Evolutionary conservation across 768 basidiomycete species (phyloP).

Genomic region (Chalciporus pseudorubinellus): DNA sequence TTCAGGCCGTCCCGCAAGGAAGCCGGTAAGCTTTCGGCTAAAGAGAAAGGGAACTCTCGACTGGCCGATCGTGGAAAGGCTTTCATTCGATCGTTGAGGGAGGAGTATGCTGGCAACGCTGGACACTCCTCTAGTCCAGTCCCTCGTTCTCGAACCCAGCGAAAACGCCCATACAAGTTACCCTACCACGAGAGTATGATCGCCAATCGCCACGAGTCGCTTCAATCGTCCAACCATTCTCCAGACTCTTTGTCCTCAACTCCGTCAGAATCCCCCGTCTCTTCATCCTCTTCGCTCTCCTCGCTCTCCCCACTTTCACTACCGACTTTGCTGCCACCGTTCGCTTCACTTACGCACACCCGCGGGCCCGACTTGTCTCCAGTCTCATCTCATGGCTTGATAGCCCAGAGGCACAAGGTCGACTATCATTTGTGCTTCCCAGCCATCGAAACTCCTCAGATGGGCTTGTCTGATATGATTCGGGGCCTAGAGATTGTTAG

Average conservation of each 20-base stretch:
- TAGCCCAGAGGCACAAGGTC: conserved; percentile 4
- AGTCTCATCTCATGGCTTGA: conserved; percentile 15
- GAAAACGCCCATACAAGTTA: conserved; percentile 16
- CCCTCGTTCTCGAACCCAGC: conserved; percentile 32
- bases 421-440: conserved; percentile 21
- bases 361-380: background rate
- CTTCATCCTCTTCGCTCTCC: conserved; percentile 9
- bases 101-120: conserved; percentile 32
- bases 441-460: conserved; percentile 19
- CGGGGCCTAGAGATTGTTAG: conserved; percentile 32
- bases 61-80: conserved; percentile 21
- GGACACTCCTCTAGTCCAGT: conserved; percentile 37
- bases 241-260: conserved; percentile 1
- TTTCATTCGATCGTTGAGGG: conserved; percentile 34
- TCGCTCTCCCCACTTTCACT: conserved; percentile 18
- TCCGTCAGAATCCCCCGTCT: conserved; percentile 1
- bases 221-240: conserved; percentile 2
- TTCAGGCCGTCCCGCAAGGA: conserved; percentile 28
- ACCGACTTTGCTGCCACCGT: conserved; percentile 15
- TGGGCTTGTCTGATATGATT: conserved; percentile 19
- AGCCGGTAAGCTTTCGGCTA: conserved; percentile 6
- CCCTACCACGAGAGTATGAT: conserved; percentile 17
- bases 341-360: conserved; percentile 7
- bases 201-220: conserved; percentile 5
- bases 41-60: conserved; percentile 30